phyloP scores from a whole-genome alignment of 495 filamentous ascomycete species.

The Daldinia grandis region DNA sequence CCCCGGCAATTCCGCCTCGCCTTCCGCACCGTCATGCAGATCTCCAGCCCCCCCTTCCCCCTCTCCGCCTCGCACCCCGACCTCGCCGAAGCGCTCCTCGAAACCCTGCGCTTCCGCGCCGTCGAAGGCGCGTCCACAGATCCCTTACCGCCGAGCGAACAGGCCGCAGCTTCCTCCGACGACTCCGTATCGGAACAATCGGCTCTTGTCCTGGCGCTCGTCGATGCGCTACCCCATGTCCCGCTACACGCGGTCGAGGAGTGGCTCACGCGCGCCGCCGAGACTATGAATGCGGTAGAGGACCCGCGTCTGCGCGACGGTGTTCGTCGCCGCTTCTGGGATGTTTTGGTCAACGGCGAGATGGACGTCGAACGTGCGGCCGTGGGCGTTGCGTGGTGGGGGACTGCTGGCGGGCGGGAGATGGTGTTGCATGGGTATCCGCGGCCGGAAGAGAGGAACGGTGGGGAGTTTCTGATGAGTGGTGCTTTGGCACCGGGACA shows the following conservation, averaged over 20 bases:
- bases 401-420: slow-evolving; percentile 54
- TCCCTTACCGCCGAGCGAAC: slow-evolving; percentile 46
- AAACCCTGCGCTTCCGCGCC: slow-evolving; percentile 78
- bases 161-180: slow-evolving; percentile 6
- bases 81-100: slow-evolving; percentile 80
- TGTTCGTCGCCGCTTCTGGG: slow-evolving; percentile 84
- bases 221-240: slow-evolving; percentile 83
- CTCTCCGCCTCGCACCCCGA: slow-evolving; percentile 75
- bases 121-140: slow-evolving; percentile 55
- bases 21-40: slow-evolving; percentile 86
- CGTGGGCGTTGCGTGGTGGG: slow-evolving; percentile 89
- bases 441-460: slow-evolving; percentile 4
- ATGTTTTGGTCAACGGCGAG: slow-evolving; percentile 81
- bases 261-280: slow-evolving; percentile 70
- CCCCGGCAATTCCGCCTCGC: slow-evolving; percentile 91
- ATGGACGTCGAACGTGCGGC: slow-evolving; percentile 90
- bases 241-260: slow-evolving; percentile 71
- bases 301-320: slow-evolving; percentile 68
- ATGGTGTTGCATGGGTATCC: slow-evolving; percentile 45
- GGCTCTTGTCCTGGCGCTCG: slow-evolving; percentile 77
- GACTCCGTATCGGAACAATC: slow-evolving; percentile 78
- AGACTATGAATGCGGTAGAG: slow-evolving; percentile 68
- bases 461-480: slow-evolving; percentile 53
- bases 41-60: slow-evolving; percentile 82
- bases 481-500: slow-evolving; percentile 48